A percentile compares a stretch with the other conserved stretches of the same genome.
phyloP scores from a whole-genome alignment of 2,329 filamentous ascomycete species.

The Aureobasidium subglaciale region DNA sequence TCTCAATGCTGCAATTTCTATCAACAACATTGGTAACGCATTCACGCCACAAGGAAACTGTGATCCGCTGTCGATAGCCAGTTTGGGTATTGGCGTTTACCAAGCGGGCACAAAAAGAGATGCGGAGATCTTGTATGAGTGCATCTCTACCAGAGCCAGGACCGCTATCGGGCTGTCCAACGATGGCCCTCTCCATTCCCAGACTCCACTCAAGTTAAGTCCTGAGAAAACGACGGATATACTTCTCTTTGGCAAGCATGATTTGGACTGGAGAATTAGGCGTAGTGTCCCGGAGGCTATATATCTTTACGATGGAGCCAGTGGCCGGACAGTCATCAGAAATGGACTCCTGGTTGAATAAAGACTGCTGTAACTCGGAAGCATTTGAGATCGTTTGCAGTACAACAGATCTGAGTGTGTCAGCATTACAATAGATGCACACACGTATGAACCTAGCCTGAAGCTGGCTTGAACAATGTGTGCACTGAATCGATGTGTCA shows the following conservation, averaged over 20 bases:
- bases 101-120: conserved; percentile 57
- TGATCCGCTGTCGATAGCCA: conserved; percentile 58
- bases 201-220: conserved; percentile 35
- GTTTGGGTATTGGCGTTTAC: conserved; percentile 58
- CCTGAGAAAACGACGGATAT: conserved; percentile 35
- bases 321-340: conserved; percentile 1
- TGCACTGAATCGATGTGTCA: too few relatives aligned
- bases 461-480: too few relatives aligned
- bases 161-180: conserved; percentile 26
- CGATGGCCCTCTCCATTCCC: conserved; percentile 37
- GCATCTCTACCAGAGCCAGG: conserved; percentile 29
- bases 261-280: conserved; percentile 34
- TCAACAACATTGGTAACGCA: conserved; percentile 69
- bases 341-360: not conserved
- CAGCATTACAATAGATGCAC: too few relatives aligned
- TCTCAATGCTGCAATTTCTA: conserved; percentile 54
- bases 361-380: too few relatives aligned
- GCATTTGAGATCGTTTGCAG: too few relatives aligned
- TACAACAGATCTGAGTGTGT: too few relatives aligned
- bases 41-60: conserved; percentile 64
- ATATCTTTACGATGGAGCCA: conserved; percentile 32
- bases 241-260: conserved; percentile 34
- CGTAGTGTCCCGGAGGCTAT: conserved; percentile 38
- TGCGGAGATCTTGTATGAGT: conserved; percentile 51
- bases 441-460: too few relatives aligned